Evolutionary conservation across 768 basidiomycete genomes (phyloP), one percentile per base, ranked within the genome.

Genomic region (Pleurotus sapidus): DNA sequence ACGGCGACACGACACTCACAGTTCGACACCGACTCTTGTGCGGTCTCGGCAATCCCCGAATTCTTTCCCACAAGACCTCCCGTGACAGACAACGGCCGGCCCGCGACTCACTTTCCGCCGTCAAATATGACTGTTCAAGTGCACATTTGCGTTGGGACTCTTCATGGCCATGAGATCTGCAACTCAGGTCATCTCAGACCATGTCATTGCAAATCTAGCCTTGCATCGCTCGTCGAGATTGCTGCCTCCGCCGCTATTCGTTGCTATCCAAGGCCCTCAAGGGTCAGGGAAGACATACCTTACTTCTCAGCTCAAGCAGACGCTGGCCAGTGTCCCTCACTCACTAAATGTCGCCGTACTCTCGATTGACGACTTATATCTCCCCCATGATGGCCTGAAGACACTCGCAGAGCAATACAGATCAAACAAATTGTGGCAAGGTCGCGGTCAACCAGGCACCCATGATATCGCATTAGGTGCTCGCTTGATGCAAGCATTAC

Each of bases 361-460:
- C 14, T 92, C 90, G 30, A 83, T 92, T 50, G 93, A 94, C 67
- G 89, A 98, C 65, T 78, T 98, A 5, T 97, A 97, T 73, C 82
- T 93, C 38, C 81, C 91, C 0, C 88, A 93, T 63, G 73, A 75
- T 1, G 79, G 68, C 0, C 80, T 95, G 38, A 68, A 73, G 3
- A 68, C 71, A 0, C 77, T 96, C 17, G 85, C 91, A 6, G 49
- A 59, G 0, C 64, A 74, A 2, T 63, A 88, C 61, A 82, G 87
- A 0, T 64, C 70, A 3, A 95, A 96, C 65, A 63, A 67, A 20
- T 76, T 98, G 2, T 79, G 93, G 67, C 75, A 78, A 5, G 95
- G 95, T 8, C 84, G 95, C n/a, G 95, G 95, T 0, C 92, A 88
- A 62, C 95, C 95, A 0, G 95, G 95, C 1, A 98, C 95, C 6